Percentiles rank a stretch among this genome's conserved stretches.
phyloP scores from a whole-genome alignment of 2,329 filamentous ascomycete genomes.

The Fusarium zealandicum region DNA sequence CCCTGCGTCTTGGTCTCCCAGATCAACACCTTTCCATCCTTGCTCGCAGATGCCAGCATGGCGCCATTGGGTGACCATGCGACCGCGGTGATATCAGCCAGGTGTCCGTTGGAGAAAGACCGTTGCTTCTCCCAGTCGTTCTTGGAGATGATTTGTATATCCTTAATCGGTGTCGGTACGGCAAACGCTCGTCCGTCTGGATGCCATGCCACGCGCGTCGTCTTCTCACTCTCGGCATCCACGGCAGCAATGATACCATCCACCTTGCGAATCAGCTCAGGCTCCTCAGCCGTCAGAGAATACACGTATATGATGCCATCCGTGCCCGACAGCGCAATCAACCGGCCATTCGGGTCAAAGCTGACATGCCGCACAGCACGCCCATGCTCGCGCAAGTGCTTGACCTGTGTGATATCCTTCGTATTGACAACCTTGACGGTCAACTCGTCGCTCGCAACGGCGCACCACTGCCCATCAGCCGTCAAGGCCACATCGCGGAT shows the following conservation, averaged over 20 bases:
- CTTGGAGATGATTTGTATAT: constrained; percentile 87
- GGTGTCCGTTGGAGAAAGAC: constrained; percentile 79
- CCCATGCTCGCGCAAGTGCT: constrained; percentile 81
- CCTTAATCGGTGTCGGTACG: constrained; percentile 79
- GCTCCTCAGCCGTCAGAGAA: constrained; percentile 77
- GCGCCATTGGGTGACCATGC: constrained; percentile 96
- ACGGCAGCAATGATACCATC: constrained; percentile 84
- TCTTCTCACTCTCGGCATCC: constrained; percentile 76
- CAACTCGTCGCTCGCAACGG: constrained; percentile 95
- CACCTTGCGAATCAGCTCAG: constrained; percentile 81
- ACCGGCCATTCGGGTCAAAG: constrained; percentile 81
- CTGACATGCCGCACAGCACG: constrained; percentile 91
- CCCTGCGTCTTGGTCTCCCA: constrained; percentile 93
- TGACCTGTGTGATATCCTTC: constrained; percentile 76
- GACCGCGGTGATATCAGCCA: constrained; percentile 82
- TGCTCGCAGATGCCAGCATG: constrained; percentile 75
- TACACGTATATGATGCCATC: constrained; percentile 93
- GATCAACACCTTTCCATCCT: constrained; percentile 74
- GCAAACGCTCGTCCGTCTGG: constrained; percentile 93
- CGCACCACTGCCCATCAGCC: constrained; percentile 83
- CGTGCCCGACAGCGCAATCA: constrained; percentile 81
- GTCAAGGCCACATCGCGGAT: constrained; percentile 87
- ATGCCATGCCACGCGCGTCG: constrained; percentile 84
- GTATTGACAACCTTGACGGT: constrained; percentile 89
- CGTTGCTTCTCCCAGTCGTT: constrained; percentile 89